Evolutionary conservation across 805 yeast species (phyloP), one percentile per base, ranked within the genome.

Genomic region (Candida patagonica): DNA sequence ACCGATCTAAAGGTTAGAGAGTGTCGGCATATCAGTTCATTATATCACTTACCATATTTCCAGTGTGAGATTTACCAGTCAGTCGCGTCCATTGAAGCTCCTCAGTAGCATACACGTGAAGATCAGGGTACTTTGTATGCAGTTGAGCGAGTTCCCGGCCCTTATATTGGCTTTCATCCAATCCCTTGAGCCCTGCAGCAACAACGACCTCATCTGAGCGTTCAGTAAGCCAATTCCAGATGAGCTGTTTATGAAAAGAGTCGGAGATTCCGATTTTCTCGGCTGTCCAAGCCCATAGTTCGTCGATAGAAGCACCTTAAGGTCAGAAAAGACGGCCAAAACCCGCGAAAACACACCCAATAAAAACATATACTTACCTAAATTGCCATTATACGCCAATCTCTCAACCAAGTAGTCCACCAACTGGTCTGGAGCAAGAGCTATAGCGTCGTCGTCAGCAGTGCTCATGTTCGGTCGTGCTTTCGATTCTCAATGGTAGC

Each of bases 51-150:
- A 49, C 44, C 2, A 54, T 41, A 33, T 51, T 55, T 6, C 50
- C 59, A 10, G 48, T 51, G 21, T 50, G 51, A 0, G 59, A 55
- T 8, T 41, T 31, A 2, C 65, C 65, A 0, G 68, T 63, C 6
- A 64, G 46, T 5, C 46, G 51, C 9, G 45, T 29, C 66, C 67
- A 65, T 30, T 60, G 62, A 22, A 51, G 42, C 12, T 59, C 59
- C 26, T 56, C 62, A 9, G 53, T 48, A 6, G 61, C 65, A 24
- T 33, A 45, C 21, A 42, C 33, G n/a, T 40, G 25, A 30, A 43
- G 37, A 23, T 42, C 45, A 13, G 35, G 47, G 29, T 48, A 44
- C n/a, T 25, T 19, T 24, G 44, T 40, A 25, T 30, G 38, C 10
- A 23, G 15, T 13, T 53, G 34, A n/a, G 37, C 38, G 5, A 23